A percentile compares a stretch with the other conserved stretches of the same genome.
Evolutionary conservation across 176 grass and related monocot genomes (phyloP).

Genomic region (Areca catechu): DNA sequence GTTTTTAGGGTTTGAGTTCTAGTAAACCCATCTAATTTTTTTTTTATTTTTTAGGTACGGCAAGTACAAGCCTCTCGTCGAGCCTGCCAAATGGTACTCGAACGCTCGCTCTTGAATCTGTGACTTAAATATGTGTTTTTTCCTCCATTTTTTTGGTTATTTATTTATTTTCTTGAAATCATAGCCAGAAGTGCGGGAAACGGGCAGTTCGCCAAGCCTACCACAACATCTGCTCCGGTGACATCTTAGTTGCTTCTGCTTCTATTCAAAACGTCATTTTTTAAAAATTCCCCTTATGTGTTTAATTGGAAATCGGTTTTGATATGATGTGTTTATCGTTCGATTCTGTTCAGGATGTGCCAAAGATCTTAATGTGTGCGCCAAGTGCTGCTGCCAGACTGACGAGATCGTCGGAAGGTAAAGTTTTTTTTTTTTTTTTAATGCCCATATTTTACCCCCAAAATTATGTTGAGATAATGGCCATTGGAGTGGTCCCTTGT

Average conservation of each 20-base stretch:
- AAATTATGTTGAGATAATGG: too few relatives aligned
- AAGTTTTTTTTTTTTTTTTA: constrained; percentile 14
- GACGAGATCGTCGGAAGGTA: constrained; percentile 70
- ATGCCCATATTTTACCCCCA: not conserved
- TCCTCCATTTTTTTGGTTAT: not conserved
- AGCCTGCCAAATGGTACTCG: constrained; percentile 70
- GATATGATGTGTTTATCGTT: not conserved
- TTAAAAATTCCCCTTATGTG: not conserved
- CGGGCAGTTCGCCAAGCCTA: constrained; percentile 69
- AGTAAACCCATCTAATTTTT: not conserved
- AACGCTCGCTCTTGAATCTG: not conserved
- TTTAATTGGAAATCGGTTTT: not conserved
- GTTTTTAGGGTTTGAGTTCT: not conserved
- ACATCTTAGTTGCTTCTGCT: not conserved
- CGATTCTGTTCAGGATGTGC: constrained; percentile 53
- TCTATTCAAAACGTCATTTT: not conserved
- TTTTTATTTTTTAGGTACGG: constrained; percentile 53
- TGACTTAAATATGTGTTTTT: not conserved
- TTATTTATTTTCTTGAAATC: constrained; percentile 8
- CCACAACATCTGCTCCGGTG: constrained; percentile 78
- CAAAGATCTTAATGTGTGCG: constrained; percentile 63
- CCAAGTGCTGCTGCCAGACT: constrained; percentile 56
- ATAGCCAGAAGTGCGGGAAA: constrained; percentile 82
- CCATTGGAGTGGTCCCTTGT: too few relatives aligned
- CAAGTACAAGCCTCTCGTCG: constrained; percentile 72